Evolutionary conservation across 352 stramenopile genomes (phyloP).

Genomic region (Albugo laibachii): DNA sequence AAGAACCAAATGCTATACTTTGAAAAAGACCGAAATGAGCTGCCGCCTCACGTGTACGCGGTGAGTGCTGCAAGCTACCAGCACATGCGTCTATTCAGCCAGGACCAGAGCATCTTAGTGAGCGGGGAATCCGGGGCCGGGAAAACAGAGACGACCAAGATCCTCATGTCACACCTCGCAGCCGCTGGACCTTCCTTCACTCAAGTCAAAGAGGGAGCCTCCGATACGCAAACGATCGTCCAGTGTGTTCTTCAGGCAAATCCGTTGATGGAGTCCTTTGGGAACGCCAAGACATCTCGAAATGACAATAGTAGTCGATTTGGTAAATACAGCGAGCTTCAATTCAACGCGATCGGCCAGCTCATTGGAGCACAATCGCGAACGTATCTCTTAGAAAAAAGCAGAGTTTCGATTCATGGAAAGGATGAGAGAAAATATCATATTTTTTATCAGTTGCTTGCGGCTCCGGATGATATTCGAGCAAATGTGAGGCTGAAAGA

Average conservation of each 20-base stretch:
- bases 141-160: constrained; percentile 93
- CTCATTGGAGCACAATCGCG: constrained; percentile 63
- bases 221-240: constrained; percentile 41
- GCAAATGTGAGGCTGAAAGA: constrained; percentile 47
- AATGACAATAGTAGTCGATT: constrained; percentile 94
- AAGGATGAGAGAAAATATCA: constrained; percentile 95
- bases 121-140: constrained; percentile 82
- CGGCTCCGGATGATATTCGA: constrained; percentile 25
- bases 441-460: constrained; percentile 95
- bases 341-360: constrained; percentile 80
- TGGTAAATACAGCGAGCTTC: constrained; percentile 90
- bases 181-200: constrained; percentile 12
- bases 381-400: constrained; percentile 79
- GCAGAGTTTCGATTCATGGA: constrained; percentile 79
- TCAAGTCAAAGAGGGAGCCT: background rate
- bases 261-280: constrained; percentile 86
- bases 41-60: constrained; percentile 68
- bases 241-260: constrained; percentile 66
- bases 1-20: constrained; percentile 67
- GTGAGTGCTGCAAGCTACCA: constrained; percentile 55
- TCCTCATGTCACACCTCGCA: constrained; percentile 89
- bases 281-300: constrained; percentile 90
- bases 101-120: constrained; percentile 69
- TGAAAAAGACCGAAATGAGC: constrained; percentile 34
- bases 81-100: constrained; percentile 64